Evolutionary conservation across 2,329 filamentous ascomycete genomes (phyloP).

Genomic region (Fusarium pseudonygamai): DNA sequence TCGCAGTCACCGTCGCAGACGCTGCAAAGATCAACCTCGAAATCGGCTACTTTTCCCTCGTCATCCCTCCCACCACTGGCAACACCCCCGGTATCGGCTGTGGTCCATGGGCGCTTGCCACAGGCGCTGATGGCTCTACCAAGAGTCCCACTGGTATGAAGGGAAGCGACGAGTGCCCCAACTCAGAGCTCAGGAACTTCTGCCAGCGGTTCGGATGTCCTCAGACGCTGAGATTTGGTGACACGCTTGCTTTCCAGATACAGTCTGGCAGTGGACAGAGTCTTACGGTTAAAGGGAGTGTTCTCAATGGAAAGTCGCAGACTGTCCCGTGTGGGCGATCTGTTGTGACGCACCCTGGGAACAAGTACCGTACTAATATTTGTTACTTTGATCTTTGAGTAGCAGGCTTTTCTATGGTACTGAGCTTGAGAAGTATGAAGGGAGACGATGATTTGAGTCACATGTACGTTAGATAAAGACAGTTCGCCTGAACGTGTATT

Average conservation of each 20-base stretch:
- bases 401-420: rapidly evolving
- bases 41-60: not conserved
- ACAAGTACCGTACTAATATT: not conserved
- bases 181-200: not conserved
- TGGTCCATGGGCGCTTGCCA: not conserved
- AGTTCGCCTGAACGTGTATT: no score
- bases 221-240: not conserved
- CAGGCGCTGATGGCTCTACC: not conserved
- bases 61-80: not conserved
- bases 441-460: rapidly evolving
- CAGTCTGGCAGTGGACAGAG: not conserved
- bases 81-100: not conserved
- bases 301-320: not conserved
- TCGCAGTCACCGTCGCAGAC: no score
- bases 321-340: not conserved
- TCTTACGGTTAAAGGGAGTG: not conserved
- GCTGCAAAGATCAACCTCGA: not conserved
- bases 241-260: not conserved
- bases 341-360: not conserved
- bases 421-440: not conserved
- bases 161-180: not conserved
- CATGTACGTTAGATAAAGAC: rapidly evolving
- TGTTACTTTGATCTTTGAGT: not conserved
- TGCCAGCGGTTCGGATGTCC: not conserved
- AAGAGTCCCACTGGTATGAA: not conserved